Evolutionary conservation across 2,329 filamentous ascomycete species (phyloP).

Genomic region (Botrytis fragariae): DNA sequence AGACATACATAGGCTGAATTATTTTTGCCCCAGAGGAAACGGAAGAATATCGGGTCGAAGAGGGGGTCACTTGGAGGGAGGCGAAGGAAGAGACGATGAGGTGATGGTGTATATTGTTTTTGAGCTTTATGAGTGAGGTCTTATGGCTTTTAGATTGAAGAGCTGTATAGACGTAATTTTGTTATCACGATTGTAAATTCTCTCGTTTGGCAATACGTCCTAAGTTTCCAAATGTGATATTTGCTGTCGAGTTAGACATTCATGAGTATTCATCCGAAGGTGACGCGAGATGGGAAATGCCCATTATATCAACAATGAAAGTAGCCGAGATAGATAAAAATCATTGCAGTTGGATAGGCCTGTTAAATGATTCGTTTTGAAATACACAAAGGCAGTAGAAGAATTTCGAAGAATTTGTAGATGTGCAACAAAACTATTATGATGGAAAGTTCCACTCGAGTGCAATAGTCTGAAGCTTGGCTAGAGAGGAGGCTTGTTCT

Average conservation of each 20-base stretch:
- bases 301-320: not conserved
- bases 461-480: not conserved
- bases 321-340: accelerated
- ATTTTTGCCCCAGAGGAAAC: too few species aligned
- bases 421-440: not conserved
- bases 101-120: not conserved
- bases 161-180: not conserved
- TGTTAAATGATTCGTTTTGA: not conserved
- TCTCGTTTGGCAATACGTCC: not conserved
- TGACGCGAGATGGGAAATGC: not conserved
- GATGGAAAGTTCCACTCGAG: not conserved
- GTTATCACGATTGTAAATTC: not conserved
- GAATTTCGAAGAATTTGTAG: not conserved
- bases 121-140: not conserved
- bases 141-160: not conserved
- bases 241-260: not conserved
- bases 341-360: not conserved
- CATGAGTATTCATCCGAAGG: not conserved
- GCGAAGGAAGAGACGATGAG: too few species aligned
- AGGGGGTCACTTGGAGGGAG: too few species aligned
- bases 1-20: too few species aligned
- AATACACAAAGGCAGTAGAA: not conserved
- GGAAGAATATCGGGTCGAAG: too few species aligned
- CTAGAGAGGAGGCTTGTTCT: not conserved
- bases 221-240: not conserved